phyloP scores from a whole-genome alignment of 345 rosid species.

The Ceriops zippeliana region DNA sequence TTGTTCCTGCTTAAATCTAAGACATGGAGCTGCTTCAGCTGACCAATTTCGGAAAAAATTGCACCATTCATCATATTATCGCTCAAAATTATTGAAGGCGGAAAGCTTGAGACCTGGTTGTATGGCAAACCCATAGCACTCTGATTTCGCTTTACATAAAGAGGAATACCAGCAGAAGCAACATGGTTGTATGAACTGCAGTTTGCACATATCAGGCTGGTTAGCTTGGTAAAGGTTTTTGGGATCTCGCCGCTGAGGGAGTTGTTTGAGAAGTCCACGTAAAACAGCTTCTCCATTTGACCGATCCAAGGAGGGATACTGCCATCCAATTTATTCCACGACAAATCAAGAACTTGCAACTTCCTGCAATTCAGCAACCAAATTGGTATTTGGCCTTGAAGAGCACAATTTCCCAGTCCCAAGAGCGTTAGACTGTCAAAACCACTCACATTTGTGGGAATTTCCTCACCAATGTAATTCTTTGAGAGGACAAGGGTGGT shows the following conservation, averaged over 20 bases:
- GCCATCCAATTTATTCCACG: constrained; percentile 77
- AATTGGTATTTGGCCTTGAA: constrained; percentile 64
- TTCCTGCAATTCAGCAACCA: constrained; percentile 74
- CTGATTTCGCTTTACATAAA: constrained; percentile 70
- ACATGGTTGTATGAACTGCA: constrained; percentile 33
- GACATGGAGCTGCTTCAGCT: constrained; percentile 77
- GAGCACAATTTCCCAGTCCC: constrained; percentile 81
- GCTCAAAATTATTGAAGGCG: constrained; percentile 69
- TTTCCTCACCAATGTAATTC: constrained; percentile 72
- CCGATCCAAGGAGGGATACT: constrained; percentile 80
- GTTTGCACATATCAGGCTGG: constrained; percentile 52
- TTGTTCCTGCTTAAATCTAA: constrained; percentile 81
- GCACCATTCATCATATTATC: constrained; percentile 62
- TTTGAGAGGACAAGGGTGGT: constrained; percentile 73
- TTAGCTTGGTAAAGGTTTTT: constrained; percentile 51
- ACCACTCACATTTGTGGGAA: constrained; percentile 51
- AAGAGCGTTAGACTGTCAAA: constrained; percentile 58
- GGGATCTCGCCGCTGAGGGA: constrained; percentile 83
- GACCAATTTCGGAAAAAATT: constrained; percentile 65
- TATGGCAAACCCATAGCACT: constrained; percentile 68
- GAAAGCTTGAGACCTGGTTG: constrained; percentile 78
- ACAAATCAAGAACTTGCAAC: constrained; percentile 83
- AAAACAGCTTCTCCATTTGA: constrained; percentile 76
- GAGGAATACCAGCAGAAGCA: constrained; percentile 61
- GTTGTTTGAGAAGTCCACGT: constrained; percentile 87